A percentile compares a stretch with the other conserved stretches of the same genome.
phyloP scores from a whole-genome alignment of 306 rosid species.

The Trifolium dubium region DNA sequence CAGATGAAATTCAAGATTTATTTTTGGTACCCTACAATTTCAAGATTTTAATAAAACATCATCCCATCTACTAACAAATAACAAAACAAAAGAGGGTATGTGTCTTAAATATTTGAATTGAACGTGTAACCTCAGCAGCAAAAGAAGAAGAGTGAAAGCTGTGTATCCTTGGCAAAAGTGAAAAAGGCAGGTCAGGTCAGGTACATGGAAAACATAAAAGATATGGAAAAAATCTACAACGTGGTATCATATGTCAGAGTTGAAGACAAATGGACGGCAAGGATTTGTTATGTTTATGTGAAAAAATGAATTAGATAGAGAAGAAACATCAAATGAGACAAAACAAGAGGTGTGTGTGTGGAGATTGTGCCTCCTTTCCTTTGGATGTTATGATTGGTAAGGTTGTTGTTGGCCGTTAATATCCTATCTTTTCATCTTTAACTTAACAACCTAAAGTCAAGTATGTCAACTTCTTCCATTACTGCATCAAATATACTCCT shows the following conservation, averaged over 20 bases:
- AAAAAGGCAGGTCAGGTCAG: not conserved
- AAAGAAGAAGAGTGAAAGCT: conserved; percentile 1
- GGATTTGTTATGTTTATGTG: conserved; percentile 29
- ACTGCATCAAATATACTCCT: no score
- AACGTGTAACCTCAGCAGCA: not conserved
- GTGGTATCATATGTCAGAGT: conserved; percentile 4
- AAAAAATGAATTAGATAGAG: conserved; percentile 5
- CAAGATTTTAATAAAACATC: no score
- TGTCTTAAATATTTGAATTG: not conserved
- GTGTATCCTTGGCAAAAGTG: not conserved
- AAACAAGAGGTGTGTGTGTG: conserved; percentile 3
- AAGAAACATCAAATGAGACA: conserved; percentile 12
- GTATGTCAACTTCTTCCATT: conserved; percentile 14
- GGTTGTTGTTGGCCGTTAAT: conserved; percentile 70
- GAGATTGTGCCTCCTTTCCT: conserved; percentile 21
- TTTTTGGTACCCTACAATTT: no score
- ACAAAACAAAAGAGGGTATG: no score
- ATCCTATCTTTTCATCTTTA: conserved; percentile 31
- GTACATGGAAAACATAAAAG: conserved; percentile 41
- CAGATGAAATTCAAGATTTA: no score
- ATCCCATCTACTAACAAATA: no score
- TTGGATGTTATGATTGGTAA: conserved; percentile 44
- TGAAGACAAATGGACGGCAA: conserved; percentile 42
- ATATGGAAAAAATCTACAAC: conserved; percentile 29
- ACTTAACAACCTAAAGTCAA: conserved; percentile 16